Evolutionary conservation across 306 rosid species (phyloP), one percentile per base, ranked within the genome.

Genomic region (Castanea mollissima): DNA sequence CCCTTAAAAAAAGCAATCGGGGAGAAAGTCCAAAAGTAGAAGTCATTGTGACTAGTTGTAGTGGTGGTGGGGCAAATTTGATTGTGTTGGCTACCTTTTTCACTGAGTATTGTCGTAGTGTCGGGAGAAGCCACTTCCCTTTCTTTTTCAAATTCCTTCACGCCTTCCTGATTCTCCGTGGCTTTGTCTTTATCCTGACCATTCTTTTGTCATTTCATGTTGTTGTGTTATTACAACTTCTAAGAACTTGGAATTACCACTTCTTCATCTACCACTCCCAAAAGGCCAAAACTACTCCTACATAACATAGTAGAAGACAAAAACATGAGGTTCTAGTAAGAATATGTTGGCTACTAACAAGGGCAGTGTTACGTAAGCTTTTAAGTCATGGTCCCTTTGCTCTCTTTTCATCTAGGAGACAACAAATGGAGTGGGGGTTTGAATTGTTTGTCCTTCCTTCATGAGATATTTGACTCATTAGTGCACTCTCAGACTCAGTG

Each of bases 51-150:
- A 76, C 74, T 79, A 60, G 78, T 75, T 38, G 2, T 44, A 77
- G 87, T 89, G 91, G 92, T 73, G 91, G 93, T 90, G 91, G 94
- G 90, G 67, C 87, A 79, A 32, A 21, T 32, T 86, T 87, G 93
- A 91, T 87, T 91, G 89, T 71, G 91, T 87, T 77, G 74, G 85
- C 73, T 49, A 81, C 81, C 88, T 86, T 88, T 87, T 83, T 75
- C 79, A 85, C 83, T 60, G 77, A 80, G 89, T 78, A 31, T 74
- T 93, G 98, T 93, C 98, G 86, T 75, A 29, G 76, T 88, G 98
- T 93, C 95, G 95, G 95, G 75, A 77, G 78, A 74, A 82, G 69
- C 87, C 73, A 76, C 71, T 78, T 77, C 67, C 59, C 77, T 86
- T 79, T 83, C 62, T 83, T 82, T 75, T 80, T 76, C 64, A 77